A percentile compares a stretch with the other conserved stretches of the same genome.
Conservation (phyloP, 106 monocot species). For the Triglochin maritima region DNA sequence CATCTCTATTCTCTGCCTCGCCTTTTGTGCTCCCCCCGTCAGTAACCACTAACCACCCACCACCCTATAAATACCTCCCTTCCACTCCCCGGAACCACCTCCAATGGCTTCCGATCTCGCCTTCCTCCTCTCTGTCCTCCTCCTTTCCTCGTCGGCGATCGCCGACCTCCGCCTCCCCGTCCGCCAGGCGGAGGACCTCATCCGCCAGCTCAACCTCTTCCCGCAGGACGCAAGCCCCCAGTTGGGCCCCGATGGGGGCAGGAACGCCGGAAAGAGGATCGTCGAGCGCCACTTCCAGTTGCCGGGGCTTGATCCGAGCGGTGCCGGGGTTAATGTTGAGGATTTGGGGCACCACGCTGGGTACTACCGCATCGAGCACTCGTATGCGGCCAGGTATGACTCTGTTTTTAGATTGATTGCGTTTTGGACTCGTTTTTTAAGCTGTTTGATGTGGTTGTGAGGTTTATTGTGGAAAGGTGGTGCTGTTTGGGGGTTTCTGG, state of each 20-base stretch:
- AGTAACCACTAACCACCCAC: no score
- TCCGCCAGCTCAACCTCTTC: slow-evolving; percentile 63
- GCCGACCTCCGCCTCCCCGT: slow-evolving; percentile 29
- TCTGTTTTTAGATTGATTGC: no score
- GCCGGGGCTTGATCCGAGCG: slow-evolving; percentile 10
- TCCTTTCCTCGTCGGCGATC: slow-evolving; percentile 2
- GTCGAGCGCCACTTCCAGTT: slow-evolving; percentile 37
- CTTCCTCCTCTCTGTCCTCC: slow-evolving; percentile 5
- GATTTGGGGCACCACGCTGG: slow-evolving; percentile 81
- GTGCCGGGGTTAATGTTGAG: slow-evolving; percentile 8
- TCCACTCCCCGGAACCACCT: not conserved
- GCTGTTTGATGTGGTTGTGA: no score
- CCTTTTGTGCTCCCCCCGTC: no score
- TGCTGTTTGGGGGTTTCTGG: no score
- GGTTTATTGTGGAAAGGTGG: no score
- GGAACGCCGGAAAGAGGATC: slow-evolving; percentile 23
- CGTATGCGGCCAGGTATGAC: slow-evolving; percentile 50
- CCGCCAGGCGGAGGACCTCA: slow-evolving; percentile 51
- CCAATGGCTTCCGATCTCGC: slow-evolving; percentile 1
- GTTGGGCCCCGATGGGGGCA: not conserved
- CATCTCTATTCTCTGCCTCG: no score
- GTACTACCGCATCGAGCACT: slow-evolving; percentile 52
- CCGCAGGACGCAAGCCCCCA: slow-evolving; percentile 33
- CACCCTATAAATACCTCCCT: no score
- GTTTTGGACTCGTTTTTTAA: no score